Evolutionary conservation across 2,329 filamentous ascomycete genomes (phyloP).

Genomic region (Fusarium scirpi): DNA sequence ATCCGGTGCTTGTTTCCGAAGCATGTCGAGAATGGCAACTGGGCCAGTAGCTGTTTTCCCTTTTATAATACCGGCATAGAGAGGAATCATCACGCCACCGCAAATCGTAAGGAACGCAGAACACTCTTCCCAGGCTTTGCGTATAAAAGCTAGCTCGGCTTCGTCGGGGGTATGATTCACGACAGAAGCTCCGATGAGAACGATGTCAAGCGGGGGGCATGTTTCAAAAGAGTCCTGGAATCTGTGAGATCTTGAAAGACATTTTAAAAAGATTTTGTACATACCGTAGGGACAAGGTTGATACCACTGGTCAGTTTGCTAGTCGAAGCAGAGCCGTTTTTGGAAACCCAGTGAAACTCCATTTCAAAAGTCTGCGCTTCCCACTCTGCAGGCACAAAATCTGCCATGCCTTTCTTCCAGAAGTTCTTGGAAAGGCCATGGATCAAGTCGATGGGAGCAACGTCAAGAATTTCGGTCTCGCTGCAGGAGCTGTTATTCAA

Average conservation of each 20-base stretch:
- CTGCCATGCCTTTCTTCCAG: constrained; percentile 33
- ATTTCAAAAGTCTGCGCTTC: constrained; percentile 45
- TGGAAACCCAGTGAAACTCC: constrained; percentile 53
- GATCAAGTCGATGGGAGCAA: constrained; percentile 51
- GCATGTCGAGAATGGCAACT: constrained; percentile 41
- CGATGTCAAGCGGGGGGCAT: constrained; percentile 56
- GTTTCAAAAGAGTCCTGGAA: constrained; percentile 54
- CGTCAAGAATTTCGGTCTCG: constrained; percentile 53
- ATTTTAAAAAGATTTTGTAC: background rate
- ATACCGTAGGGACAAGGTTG: constrained; percentile 48
- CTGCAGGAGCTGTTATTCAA: background rate
- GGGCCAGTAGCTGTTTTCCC: constrained; percentile 56
- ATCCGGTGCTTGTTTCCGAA: constrained; percentile 47
- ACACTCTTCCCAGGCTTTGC: constrained; percentile 51
- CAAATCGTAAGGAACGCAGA: constrained; percentile 57
- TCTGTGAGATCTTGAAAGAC: background rate
- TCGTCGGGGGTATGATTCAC: constrained; percentile 47
- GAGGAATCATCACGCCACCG: constrained; percentile 51
- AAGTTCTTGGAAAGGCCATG: constrained; percentile 33
- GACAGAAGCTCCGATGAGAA: constrained; percentile 55
- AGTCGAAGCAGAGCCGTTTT: constrained; percentile 26
- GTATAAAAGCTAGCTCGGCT: constrained; percentile 53
- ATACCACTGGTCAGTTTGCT: constrained; percentile 46
- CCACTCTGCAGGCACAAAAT: constrained; percentile 20
- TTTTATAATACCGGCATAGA: constrained; percentile 52